Percentiles rank a stretch among this genome's conserved stretches.
Conservation (phyloP, 2,329 filamentous ascomycete species). For the Westerdykella sp. region DNA sequence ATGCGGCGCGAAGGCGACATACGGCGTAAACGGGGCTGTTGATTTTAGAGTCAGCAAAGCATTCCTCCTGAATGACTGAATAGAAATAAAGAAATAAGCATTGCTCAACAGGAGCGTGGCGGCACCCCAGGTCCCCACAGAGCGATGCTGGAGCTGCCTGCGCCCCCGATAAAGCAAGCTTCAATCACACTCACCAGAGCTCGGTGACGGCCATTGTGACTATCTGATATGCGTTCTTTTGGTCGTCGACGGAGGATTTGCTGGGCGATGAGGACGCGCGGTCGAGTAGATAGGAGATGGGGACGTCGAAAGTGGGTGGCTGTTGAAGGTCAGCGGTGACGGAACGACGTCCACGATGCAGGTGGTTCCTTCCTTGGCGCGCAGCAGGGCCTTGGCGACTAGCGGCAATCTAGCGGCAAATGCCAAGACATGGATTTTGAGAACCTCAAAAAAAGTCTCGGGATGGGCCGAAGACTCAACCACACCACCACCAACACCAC, state of each 20-base stretch:
- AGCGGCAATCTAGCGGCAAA: no score
- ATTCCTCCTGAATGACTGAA: slow-evolving; percentile 8
- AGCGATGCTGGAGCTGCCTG: slow-evolving; percentile 35
- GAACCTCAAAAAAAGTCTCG: not conserved
- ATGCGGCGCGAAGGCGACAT: slow-evolving; percentile 50
- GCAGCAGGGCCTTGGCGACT: slow-evolving; percentile 12
- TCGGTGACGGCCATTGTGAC: slow-evolving; percentile 65
- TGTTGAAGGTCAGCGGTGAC: slow-evolving; percentile 30
- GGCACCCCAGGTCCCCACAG: slow-evolving; percentile 27
- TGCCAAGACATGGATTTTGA: slow-evolving; percentile 11
- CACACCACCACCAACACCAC: slow-evolving; percentile 9
- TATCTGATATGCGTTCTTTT: slow-evolving; percentile 17
- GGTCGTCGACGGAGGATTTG: slow-evolving; percentile 14
- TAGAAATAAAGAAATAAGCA: slow-evolving; percentile 1
- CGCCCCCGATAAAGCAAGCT: slow-evolving; percentile 21
- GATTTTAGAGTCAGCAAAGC: slow-evolving; percentile 23
- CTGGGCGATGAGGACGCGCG: slow-evolving; percentile 4
- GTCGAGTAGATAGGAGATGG: slow-evolving; percentile 25
- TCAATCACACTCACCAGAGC: slow-evolving; percentile 63
- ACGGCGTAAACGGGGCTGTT: slow-evolving; percentile 95
- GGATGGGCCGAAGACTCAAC: not conserved
- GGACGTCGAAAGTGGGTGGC: slow-evolving; percentile 22
- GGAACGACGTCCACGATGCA: slow-evolving; percentile 27
- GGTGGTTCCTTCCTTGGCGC: slow-evolving; percentile 12
- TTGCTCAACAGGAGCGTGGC: slow-evolving; percentile 6